These are phyloP conservation scores for Rhodotorula sp. DNA, from an alignment of 1,284 basidiomycete genomes.

Conservation along the genomic window DNA sequence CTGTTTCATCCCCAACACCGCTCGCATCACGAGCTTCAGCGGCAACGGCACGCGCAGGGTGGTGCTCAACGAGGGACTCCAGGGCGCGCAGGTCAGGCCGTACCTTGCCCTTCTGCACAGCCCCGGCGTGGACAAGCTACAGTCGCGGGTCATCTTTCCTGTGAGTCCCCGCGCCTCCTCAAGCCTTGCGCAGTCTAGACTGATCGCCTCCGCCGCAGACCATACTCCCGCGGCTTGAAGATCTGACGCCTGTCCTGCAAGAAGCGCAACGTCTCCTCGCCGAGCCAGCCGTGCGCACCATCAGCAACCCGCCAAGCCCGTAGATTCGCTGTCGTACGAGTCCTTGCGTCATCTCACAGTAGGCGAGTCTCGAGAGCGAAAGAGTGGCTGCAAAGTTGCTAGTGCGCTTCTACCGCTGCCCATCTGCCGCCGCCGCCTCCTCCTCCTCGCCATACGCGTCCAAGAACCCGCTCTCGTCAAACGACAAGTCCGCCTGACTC, in stretches of 20 bases:
- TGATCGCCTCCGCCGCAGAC: neutral
- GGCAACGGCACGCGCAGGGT: neutral
- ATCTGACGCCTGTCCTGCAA: neutral
- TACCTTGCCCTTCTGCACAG: constrained; percentile 1
- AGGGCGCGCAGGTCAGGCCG: neutral
- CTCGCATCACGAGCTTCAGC: too few relatives aligned
- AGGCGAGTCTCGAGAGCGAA: too few relatives aligned
- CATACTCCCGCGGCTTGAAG: neutral
- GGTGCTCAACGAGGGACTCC: constrained; percentile 8
- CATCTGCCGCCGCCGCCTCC: neutral
- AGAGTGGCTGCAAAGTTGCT: neutral
- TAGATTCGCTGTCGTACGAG: too few relatives aligned
- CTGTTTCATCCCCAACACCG: too few relatives aligned
- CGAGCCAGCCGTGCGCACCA: neutral
- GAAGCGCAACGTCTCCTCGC: neutral
- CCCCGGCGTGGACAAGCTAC: too few relatives aligned
- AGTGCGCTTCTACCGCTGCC: neutral
- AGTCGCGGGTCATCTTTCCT: neutral
- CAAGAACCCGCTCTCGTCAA: constrained; percentile 1
- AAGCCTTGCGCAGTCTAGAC: neutral
- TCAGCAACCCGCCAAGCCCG: too few relatives aligned
- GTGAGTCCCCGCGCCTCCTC: neutral
- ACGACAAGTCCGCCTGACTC: neutral
- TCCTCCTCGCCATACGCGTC: constrained; percentile 5
- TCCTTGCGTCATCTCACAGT: too few relatives aligned